A percentile compares a stretch with the other conserved stretches of the same genome.
Evolutionary conservation across 352 stramenopile genomes (phyloP).

Genomic region (Phytophthora parvispora): DNA sequence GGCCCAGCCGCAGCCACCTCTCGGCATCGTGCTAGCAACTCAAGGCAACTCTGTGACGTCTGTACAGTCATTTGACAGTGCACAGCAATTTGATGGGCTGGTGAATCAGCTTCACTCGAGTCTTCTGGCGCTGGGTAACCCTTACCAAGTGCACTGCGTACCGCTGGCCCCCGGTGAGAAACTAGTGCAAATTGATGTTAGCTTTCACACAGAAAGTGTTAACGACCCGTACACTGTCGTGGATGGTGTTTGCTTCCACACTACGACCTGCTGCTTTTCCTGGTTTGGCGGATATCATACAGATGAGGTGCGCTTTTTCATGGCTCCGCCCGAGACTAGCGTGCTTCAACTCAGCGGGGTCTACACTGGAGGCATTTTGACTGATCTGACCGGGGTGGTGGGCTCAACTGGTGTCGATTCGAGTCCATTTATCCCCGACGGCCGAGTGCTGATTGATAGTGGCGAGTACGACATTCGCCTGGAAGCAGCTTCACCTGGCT

Average conservation of each 20-base stretch:
- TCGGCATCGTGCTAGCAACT: conserved; percentile 38
- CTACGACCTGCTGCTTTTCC: conserved; percentile 56
- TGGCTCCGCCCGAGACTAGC: conserved; percentile 35
- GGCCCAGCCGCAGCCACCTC: background rate
- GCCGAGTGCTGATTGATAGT: conserved; percentile 37
- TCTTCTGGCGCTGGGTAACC: conserved; percentile 7
- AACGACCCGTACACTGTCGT: conserved; percentile 25
- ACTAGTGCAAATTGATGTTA: conserved; percentile 64
- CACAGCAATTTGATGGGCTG: conserved; percentile 35
- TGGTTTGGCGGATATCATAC: conserved; percentile 63
- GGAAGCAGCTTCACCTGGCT: conserved; percentile 38
- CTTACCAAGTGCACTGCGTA: conserved; percentile 53
- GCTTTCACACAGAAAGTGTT: conserved; percentile 20
- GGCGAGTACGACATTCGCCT: conserved; percentile 56
- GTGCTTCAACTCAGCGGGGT: conserved; percentile 38
- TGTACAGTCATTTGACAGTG: conserved; percentile 47
- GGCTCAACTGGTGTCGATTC: background rate
- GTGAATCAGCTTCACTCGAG: conserved; percentile 38
- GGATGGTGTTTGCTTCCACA: conserved; percentile 75
- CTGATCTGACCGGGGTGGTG: conserved; percentile 50
- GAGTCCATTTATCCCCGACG: conserved; percentile 32
- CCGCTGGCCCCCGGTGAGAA: conserved; percentile 39
- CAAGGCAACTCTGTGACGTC: conserved; percentile 27
- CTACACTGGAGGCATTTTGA: conserved; percentile 38
- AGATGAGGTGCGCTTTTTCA: conserved; percentile 54